These are phyloP conservation scores for Peltaster fructicola DNA, from an alignment of 2,329 filamentous ascomycete genomes.

Conservation along the genomic window DNA sequence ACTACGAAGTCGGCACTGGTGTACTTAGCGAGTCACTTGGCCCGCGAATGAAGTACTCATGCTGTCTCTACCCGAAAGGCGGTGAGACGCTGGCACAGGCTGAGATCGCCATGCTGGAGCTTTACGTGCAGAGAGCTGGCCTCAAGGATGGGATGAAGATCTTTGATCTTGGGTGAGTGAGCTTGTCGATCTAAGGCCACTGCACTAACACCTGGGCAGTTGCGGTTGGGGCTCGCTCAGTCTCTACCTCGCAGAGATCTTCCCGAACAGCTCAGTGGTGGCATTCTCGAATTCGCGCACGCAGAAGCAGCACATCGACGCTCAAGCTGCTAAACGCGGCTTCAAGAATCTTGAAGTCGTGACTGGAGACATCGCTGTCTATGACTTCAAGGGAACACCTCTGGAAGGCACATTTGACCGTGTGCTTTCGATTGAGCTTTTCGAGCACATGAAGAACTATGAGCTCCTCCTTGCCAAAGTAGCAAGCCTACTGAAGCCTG, in stretches of 20 bases:
- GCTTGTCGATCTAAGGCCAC: conserved; percentile 1
- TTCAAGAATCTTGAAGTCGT: conserved; percentile 45
- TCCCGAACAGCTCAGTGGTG: conserved; percentile 44
- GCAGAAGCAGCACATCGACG: conserved; percentile 50
- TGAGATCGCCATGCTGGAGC: conserved; percentile 47
- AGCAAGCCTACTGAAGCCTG: conserved; percentile 38
- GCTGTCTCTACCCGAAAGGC: conserved; percentile 45
- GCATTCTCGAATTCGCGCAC: conserved; percentile 54
- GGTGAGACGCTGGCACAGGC: conserved; percentile 46
- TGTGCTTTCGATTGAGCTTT: conserved; percentile 52
- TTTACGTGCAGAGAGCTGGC: conserved; percentile 43
- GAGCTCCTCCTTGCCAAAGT: conserved; percentile 48
- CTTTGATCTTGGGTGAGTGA: conserved; percentile 40
- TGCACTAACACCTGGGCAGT: conserved; percentile 19
- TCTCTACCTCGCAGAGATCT: conserved; percentile 46
- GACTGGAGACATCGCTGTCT: conserved; percentile 48
- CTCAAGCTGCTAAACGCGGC: conserved; percentile 36
- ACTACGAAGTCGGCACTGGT: conserved; percentile 54
- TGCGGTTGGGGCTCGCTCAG: conserved; percentile 53
- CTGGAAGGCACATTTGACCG: conserved; percentile 36
- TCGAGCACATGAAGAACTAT: conserved; percentile 67
- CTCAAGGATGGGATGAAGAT: conserved; percentile 43
- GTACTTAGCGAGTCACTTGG: conserved; percentile 45
- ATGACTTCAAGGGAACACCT: conserved; percentile 38
- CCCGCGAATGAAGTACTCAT: conserved; percentile 56